A percentile compares a stretch with the other conserved stretches of the same genome.
Evolutionary conservation across 768 basidiomycete species (phyloP).

Genomic region (Butyriboletus loyo): DNA sequence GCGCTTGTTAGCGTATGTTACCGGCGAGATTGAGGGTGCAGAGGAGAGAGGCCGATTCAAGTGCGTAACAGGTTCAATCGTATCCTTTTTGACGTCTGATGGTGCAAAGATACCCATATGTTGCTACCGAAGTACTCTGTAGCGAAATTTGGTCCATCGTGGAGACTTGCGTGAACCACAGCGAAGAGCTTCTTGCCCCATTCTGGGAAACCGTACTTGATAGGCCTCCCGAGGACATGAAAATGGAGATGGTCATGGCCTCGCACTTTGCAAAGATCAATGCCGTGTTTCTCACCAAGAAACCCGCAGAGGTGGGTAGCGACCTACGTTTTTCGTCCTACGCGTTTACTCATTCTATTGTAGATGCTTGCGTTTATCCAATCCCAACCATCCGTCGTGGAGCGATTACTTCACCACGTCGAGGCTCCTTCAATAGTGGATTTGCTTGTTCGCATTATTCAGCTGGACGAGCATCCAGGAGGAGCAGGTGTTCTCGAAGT

Average conservation of each 20-base stretch:
- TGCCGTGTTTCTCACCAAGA: constrained; percentile 81
- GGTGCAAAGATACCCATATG: constrained; percentile 74
- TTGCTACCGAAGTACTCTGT: constrained; percentile 92
- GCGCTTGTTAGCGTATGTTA: constrained; percentile 79
- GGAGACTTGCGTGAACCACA: constrained; percentile 77
- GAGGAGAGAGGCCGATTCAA: constrained; percentile 79
- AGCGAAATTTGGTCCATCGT: constrained; percentile 95
- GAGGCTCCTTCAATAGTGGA: constrained; percentile 91
- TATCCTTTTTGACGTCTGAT: constrained; percentile 7
- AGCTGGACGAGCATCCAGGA: constrained; percentile 80
- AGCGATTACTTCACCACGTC: constrained; percentile 79
- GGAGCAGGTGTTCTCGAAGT: constrained; percentile 86
- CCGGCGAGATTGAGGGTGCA: constrained; percentile 80
- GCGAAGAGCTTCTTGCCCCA: constrained; percentile 69
- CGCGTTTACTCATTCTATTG: constrained; percentile 14
- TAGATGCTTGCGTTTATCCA: constrained; percentile 95
- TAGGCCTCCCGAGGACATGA: constrained; percentile 80
- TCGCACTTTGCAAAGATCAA: constrained; percentile 96
- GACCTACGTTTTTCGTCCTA: constrained; percentile 13
- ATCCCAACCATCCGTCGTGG: constrained; percentile 74
- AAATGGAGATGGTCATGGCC: constrained; percentile 81
- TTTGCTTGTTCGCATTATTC: constrained; percentile 84
- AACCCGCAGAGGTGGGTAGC: constrained; percentile 76
- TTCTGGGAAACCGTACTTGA: constrained; percentile 93
- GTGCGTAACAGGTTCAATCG: constrained; percentile 43